A percentile compares a stretch with the other conserved stretches of the same genome.
These are phyloP conservation scores for Pestalotiopsis sp. DNA, from an alignment of 2,329 filamentous ascomycete genomes.

Conservation along the genomic window DNA sequence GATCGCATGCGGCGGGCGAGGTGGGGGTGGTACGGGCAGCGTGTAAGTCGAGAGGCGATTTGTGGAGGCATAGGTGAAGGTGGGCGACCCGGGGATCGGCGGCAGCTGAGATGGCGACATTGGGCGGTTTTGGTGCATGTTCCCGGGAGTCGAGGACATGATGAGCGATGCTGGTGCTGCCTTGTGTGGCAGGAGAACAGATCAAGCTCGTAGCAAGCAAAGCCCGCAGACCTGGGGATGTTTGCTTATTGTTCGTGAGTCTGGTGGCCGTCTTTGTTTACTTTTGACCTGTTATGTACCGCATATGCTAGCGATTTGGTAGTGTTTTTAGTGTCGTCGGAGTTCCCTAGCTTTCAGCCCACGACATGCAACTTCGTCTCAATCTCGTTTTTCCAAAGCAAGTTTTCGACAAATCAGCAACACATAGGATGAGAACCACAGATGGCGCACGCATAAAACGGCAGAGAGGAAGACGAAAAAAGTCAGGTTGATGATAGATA, in stretches of 20 bases:
- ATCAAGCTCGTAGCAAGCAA: not conserved
- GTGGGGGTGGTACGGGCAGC: slow-evolving; percentile 63
- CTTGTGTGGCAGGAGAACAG: not conserved
- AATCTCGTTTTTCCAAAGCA: not conserved
- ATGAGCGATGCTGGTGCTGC: not conserved
- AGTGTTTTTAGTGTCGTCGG: not conserved
- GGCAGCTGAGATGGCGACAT: slow-evolving; percentile 60
- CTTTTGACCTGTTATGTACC: not conserved
- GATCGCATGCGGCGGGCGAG: slow-evolving; percentile 58
- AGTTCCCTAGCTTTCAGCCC: not conserved
- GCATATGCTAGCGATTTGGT: not conserved
- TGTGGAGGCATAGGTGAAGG: slow-evolving; percentile 65
- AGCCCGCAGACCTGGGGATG: not conserved
- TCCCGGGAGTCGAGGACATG: slow-evolving; percentile 4
- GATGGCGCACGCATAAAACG: not conserved
- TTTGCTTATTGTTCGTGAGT: not conserved
- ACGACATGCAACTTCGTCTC: not conserved
- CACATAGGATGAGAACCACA: not conserved
- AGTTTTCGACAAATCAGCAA: not conserved
- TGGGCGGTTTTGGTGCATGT: slow-evolving; percentile 19
- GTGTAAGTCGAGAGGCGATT: slow-evolving; percentile 62
- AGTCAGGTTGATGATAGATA: not conserved
- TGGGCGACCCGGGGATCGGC: slow-evolving; percentile 63
- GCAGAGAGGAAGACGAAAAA: not conserved
- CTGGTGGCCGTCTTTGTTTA: slow-evolving; percentile 10